Evolutionary conservation across 441 rosid genomes (phyloP), one percentile per base, ranked within the genome.

Genomic region (Lagerstroemia fauriei): DNA sequence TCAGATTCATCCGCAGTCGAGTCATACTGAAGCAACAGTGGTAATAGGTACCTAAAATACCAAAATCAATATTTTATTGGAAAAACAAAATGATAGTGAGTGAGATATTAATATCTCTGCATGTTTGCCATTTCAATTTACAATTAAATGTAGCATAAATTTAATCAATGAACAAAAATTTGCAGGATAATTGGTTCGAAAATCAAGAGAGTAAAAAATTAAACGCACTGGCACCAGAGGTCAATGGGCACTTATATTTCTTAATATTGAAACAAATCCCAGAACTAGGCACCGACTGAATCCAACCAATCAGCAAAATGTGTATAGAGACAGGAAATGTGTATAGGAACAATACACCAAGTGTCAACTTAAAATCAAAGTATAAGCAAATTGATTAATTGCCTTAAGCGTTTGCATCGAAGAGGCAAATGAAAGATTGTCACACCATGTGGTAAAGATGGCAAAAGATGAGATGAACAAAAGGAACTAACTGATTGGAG

Each of bases 1-100:
- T 91, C 95, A 73, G 97, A 90, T 88, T 94, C 99, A 86, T 93
- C 97, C 13, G 98, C 99, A 81, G 99, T 97, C 79, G 99, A 93
- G 90, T 97, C 99, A 88, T 92, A 97, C 90, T 97, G 99, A 80
- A 97, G 95, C 91, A 97, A 86, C 88, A 95, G 87, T 61, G 99
- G 99, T 79, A 97, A 85, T 77, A 97, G 98, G 87, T 89, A 95
- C 99, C 99, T 97, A 89, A 83, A 78, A 80, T 70, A 86, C 80
- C 73, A 80, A 85, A 80, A 82, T 81, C 68, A 85, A 76, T 48
- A 18, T 29, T 46, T 34, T 24, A 65, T 34, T 34, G 41, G 24
- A 29, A 27, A 3, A 46, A 18, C 41, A 29, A 27, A 16, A 34
- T 69, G 46, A 69, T 34, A 29, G 34, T 9, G 12, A 65, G 6